A percentile compares a stretch with the other conserved stretches of the same genome.
Conservation (phyloP, 768 basidiomycete species). For the Russula griseocarnosa region DNA sequence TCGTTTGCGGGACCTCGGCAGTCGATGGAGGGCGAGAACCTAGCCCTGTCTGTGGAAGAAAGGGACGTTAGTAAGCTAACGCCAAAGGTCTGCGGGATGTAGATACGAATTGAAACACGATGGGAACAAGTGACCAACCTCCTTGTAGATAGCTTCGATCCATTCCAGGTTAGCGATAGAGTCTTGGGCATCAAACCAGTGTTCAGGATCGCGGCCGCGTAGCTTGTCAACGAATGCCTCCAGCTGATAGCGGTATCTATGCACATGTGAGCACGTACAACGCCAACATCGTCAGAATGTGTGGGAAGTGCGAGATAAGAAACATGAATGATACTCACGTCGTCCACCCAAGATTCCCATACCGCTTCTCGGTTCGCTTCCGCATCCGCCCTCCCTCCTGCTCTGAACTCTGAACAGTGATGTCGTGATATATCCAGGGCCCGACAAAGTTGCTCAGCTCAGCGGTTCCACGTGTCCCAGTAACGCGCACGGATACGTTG, state of each 20-base stretch:
- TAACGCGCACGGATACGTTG: slow-evolving; percentile 33
- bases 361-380: slow-evolving; percentile 43
- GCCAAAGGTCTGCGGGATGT: neutral
- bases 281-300: neutral
- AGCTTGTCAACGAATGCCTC: slow-evolving; percentile 54
- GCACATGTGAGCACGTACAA: neutral
- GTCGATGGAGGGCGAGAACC: slow-evolving; percentile 23
- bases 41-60: slow-evolving; percentile 6
- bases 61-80: neutral
- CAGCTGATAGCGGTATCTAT: slow-evolving; percentile 50
- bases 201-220: slow-evolving; percentile 38
- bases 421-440: slow-evolving; percentile 46
- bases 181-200: slow-evolving; percentile 37
- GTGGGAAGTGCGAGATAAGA: neutral
- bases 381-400: slow-evolving; percentile 27
- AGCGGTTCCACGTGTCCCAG: slow-evolving; percentile 39
- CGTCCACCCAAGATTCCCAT: slow-evolving; percentile 48
- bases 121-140: slow-evolving; percentile 11
- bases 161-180: slow-evolving; percentile 24
- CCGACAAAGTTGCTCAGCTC: slow-evolving; percentile 41
- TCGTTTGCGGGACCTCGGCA: slow-evolving; percentile 10
- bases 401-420: slow-evolving; percentile 37
- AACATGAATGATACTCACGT: slow-evolving; percentile 32
- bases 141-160: slow-evolving; percentile 26
- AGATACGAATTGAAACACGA: neutral